Base-by-base conservation (phyloP, 352 stramenopile species). In the Saprolegnia parasitica region DNA sequence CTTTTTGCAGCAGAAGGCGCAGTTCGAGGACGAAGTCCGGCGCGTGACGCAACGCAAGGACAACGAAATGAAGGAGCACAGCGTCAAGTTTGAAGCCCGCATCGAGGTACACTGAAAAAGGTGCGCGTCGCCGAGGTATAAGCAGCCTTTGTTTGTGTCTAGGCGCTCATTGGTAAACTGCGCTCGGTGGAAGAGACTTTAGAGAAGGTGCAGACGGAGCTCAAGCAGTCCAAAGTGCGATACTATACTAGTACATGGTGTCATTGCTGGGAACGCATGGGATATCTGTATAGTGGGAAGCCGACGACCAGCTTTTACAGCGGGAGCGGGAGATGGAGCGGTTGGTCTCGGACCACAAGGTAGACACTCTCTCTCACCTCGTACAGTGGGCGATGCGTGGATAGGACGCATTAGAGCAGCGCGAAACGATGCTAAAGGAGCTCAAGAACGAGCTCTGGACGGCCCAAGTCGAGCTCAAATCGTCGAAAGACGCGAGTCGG, bases 1-100 rank as follows among this genome's bases (percentile, higher is more conserved):
- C 84, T 94, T 93, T 54, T 81, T 90, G 40, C 84, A 94, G 71
- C 87, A 96, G 67, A 93, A 93, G 70, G 71, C 73, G 13, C 82
- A 93, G 56, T 89, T 87, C 63, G 81, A 93, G 21, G 80, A 88
- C 0, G 81, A 93, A 16, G 65, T 96, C 26, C 60, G 86, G 65
- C 74, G 72, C 11, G 67, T 78, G 3, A 47, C 79, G 42, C 72
- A 81, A 11, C 74, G 77, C n/a, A 89, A 87, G 58, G 75, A 89
- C 21, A 32, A 71, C 9, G 68, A 68, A 40, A 32, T 74, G 32
- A 56, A 63, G 20, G 65, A 47, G 9, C 58, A 72, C 3, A 70
- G 46, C 26, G 29, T 54, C 1, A 70, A 67, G 26, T 54, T 76
- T 21, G 68, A 75, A 67, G 54, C 65, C 4, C 67, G 70, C n/a